Conservation (phyloP, 371 early-diverging fungal species). For the Mortierella sp. region DNA sequence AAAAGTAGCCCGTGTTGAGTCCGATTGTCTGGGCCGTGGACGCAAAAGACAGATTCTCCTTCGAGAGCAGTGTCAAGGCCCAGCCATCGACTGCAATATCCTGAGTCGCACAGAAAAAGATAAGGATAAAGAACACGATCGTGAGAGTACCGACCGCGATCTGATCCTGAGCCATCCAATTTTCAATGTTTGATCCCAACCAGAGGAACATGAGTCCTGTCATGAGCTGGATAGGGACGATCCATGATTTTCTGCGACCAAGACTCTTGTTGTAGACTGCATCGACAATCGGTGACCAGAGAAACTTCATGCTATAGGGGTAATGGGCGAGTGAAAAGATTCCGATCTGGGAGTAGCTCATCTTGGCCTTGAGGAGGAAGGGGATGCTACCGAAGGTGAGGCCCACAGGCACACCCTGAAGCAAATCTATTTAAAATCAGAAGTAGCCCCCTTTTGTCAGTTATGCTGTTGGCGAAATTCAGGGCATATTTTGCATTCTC, state of each 20-base stretch:
- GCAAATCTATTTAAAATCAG: conserved; percentile 67
- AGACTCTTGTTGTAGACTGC: conserved; percentile 81
- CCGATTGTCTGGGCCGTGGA: conserved; percentile 97
- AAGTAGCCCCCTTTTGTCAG: too few species aligned
- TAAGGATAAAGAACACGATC: conserved; percentile 77
- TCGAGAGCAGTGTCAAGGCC: conserved; percentile 92
- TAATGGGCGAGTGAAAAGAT: conserved; percentile 94
- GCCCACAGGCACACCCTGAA: conserved; percentile 96
- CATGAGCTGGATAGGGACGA: conserved; percentile 94
- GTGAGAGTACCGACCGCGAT: conserved; percentile 76
- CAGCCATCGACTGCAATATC: conserved; percentile 99
- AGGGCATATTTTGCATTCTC: too few species aligned
- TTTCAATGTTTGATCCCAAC: conserved; percentile 83
- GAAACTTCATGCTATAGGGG: conserved; percentile 92
- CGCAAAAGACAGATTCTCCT: conserved; percentile 90
- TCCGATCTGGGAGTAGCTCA: conserved; percentile 92
- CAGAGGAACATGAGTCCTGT: conserved; percentile 80
- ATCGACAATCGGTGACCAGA: conserved; percentile 98
- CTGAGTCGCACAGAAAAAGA: conserved; percentile 97
- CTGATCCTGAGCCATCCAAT: conserved; percentile 71
- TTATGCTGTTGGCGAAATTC: too few species aligned
- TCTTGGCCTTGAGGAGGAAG: conserved; percentile 90
- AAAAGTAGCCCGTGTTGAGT: conserved; percentile 93
- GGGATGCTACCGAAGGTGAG: conserved; percentile 93
- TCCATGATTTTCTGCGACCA: conserved; percentile 97